Percentiles rank a stretch among this genome's conserved stretches.
Conservation (phyloP, 805 yeast species). For the Candida nemodendra region DNA sequence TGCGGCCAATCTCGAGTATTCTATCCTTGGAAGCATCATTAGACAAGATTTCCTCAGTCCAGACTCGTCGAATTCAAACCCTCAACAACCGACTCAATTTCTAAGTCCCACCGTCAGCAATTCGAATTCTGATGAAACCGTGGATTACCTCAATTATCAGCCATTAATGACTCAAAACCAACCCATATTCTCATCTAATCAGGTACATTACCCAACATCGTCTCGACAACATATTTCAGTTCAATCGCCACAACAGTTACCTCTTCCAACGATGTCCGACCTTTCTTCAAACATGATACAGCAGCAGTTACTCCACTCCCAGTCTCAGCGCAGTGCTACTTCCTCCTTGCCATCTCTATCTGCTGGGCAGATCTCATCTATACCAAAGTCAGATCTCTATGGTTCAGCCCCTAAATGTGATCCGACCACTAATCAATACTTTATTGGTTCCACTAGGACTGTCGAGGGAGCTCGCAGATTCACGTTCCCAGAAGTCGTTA, state of each 20-base stretch:
- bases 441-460: constrained; percentile 49
- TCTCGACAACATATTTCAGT: neutral
- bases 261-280: too few relatives aligned
- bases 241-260: constrained; percentile 3
- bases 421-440: constrained; percentile 62
- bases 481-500: constrained; percentile 62
- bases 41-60: constrained; percentile 42
- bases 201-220: constrained; percentile 2
- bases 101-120: constrained; percentile 37
- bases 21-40: constrained; percentile 63
- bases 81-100: constrained; percentile 18
- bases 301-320: constrained; percentile 2
- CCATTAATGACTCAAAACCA: constrained; percentile 22
- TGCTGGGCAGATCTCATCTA: neutral
- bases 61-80: constrained; percentile 6
- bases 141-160: constrained; percentile 25
- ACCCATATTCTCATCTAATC: constrained; percentile 7
- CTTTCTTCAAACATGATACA: neutral
- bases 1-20: constrained; percentile 73
- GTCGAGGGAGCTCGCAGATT: constrained; percentile 36
- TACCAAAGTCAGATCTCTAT: constrained; percentile 10
- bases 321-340: neutral
- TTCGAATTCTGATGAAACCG: constrained; percentile 29
- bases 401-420: constrained; percentile 47
- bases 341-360: neutral